These are phyloP conservation scores for Trypanosoma cruzi DNA, from an alignment of 208 protist species.

Conservation along the genomic window DNA sequence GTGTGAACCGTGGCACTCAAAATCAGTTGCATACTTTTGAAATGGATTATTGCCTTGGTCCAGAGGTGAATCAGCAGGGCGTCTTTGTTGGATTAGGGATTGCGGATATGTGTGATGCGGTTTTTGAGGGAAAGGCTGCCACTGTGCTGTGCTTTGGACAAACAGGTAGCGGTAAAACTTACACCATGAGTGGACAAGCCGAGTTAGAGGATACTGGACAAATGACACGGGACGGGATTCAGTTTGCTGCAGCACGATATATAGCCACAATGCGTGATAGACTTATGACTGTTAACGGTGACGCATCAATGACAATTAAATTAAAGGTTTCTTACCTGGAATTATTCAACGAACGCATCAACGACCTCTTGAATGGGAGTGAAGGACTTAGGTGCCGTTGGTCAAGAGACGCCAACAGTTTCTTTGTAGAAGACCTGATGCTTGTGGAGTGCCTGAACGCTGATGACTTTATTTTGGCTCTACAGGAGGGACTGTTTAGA, in stretches of 20 bases:
- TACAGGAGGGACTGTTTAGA: constrained; percentile 82
- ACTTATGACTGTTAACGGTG: constrained; percentile 14
- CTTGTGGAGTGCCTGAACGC: constrained; percentile 71
- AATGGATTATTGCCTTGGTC: constrained; percentile 69
- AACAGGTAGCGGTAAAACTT: constrained; percentile 91
- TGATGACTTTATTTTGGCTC: constrained; percentile 80
- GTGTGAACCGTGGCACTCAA: constrained; percentile 8
- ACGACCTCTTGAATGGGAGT: constrained; percentile 79
- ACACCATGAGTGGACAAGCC: constrained; percentile 77
- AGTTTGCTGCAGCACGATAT: constrained; percentile 66
- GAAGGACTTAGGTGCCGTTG: constrained; percentile 71
- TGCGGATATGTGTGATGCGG: constrained; percentile 62
- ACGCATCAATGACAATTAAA: constrained; percentile 13
- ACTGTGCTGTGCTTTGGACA: constrained; percentile 92
- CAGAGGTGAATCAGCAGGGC: constrained; percentile 49
- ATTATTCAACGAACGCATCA: constrained; percentile 86
- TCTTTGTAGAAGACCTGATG: constrained; percentile 88
- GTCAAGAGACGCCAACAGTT: constrained; percentile 58
- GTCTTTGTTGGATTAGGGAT: constrained; percentile 57
- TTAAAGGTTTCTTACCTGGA: constrained; percentile 80
- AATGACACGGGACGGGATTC: constrained; percentile 66
- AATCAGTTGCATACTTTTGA: constrained; percentile 40
- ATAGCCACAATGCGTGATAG: constrained; percentile 40
- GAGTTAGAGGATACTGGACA: constrained; percentile 24
- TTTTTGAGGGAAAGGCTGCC: constrained; percentile 67